phyloP scores from a whole-genome alignment of 345 rosid genomes.

The Acer yangbiense region DNA sequence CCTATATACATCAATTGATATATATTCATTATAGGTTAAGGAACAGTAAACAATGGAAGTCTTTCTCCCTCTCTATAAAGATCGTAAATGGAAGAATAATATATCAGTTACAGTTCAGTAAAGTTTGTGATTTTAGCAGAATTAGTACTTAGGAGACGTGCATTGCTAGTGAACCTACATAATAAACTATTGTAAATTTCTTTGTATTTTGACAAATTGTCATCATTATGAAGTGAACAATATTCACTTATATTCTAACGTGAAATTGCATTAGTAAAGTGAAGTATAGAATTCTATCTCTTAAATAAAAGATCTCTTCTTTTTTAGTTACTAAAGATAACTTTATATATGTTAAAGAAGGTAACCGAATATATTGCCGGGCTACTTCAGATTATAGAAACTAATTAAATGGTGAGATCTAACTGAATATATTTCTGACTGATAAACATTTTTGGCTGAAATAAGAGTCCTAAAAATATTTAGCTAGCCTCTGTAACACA shows the following conservation, averaged over 20 bases:
- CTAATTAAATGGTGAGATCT: background rate
- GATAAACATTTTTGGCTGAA: background rate
- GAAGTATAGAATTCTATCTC: background rate
- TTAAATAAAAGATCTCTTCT: background rate
- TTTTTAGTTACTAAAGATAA: background rate
- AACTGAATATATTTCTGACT: background rate
- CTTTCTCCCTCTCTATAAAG: background rate
- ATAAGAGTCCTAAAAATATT: background rate
- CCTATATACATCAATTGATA: background rate
- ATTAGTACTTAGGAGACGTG: background rate
- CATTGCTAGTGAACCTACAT: background rate
- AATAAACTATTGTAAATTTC: background rate
- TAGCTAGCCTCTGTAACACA: background rate
- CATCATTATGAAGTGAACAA: background rate
- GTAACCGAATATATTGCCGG: background rate
- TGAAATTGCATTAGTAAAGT: background rate
- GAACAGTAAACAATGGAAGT: background rate
- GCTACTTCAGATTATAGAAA: background rate
- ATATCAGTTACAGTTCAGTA: background rate
- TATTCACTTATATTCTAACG: background rate
- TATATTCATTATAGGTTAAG: background rate
- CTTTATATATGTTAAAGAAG: background rate
- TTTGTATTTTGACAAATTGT: background rate
- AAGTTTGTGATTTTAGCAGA: conserved; percentile 5
- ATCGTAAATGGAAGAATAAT: background rate